phyloP scores from a whole-genome alignment of 148 eudicot species.

The Cornus kousa region DNA sequence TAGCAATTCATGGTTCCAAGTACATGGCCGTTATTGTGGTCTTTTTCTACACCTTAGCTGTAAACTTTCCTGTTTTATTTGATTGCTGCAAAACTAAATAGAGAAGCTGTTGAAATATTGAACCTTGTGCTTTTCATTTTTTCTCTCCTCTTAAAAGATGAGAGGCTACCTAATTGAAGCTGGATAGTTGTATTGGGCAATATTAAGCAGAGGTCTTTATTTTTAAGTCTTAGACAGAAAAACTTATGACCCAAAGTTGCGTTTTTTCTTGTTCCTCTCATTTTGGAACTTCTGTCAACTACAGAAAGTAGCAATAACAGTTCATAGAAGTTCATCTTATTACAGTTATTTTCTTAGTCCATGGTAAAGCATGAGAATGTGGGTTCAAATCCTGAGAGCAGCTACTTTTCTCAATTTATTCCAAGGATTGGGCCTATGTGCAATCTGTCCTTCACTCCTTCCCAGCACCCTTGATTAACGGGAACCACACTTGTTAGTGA shows the following conservation, averaged over 20 bases:
- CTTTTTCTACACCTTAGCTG: not conserved
- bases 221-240: not conserved
- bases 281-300: not conserved
- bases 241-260: not conserved
- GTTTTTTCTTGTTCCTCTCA: not conserved
- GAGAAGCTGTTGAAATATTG: not conserved
- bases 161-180: not conserved
- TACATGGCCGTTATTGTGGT: not conserved
- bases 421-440: too few relatives aligned
- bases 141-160: not conserved
- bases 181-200: not conserved
- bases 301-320: not conserved
- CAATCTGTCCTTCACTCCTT: too few relatives aligned
- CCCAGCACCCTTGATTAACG: too few relatives aligned
- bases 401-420: too few relatives aligned
- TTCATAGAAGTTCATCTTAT: too few relatives aligned
- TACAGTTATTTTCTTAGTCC: not conserved
- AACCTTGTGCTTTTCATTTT: not conserved
- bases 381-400: too few relatives aligned
- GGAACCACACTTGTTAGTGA: too few relatives aligned
- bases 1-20: not conserved
- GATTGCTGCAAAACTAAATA: not conserved
- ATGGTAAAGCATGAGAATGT: not conserved
- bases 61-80: too few relatives aligned
- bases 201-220: not conserved